Evolutionary conservation across 164 flowering plant genomes (phyloP).

Genomic region (Annona squamosa): DNA sequence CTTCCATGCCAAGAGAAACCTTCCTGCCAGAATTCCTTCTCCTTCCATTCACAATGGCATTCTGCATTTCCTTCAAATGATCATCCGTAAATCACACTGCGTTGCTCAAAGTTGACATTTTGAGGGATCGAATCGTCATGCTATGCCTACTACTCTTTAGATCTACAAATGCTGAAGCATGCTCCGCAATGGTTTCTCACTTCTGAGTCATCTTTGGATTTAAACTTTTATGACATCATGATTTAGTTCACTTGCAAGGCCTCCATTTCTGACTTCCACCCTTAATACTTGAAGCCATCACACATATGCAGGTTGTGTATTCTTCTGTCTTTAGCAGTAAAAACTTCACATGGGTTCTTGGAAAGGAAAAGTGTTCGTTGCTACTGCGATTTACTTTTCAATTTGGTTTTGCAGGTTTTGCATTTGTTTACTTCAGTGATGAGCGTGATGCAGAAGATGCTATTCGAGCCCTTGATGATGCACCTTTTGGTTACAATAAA

Average conservation of each 20-base stretch:
- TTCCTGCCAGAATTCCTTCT: conserved; percentile 48
- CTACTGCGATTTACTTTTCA: background rate
- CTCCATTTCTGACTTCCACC: conserved; percentile 49
- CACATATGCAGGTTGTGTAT: conserved; percentile 80
- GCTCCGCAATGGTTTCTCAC: conserved; percentile 58
- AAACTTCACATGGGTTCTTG: conserved; percentile 17
- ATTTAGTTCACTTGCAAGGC: conserved; percentile 70
- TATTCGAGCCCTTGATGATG: conserved; percentile 63
- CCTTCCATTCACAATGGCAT: conserved; percentile 54
- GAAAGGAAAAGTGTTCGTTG: background rate
- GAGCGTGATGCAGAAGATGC: conserved; percentile 96
- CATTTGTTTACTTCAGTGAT: conserved; percentile 90
- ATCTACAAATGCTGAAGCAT: conserved; percentile 71
- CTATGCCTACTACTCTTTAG: conserved; percentile 56
- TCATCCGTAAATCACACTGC: conserved; percentile 43
- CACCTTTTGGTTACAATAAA: conserved; percentile 69
- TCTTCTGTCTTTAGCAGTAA: conserved; percentile 27
- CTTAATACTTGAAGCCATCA: conserved; percentile 62
- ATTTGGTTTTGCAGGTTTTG: conserved; percentile 57
- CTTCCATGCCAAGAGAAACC: conserved; percentile 47
- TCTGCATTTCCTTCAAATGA: conserved; percentile 44
- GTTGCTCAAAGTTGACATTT: conserved; percentile 46
- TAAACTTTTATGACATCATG: conserved; percentile 38
- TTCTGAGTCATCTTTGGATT: conserved; percentile 34
- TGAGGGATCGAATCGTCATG: conserved; percentile 47